phyloP scores from a whole-genome alignment of 2,329 filamentous ascomycete genomes.

The Fusarium euwallaceae region DNA sequence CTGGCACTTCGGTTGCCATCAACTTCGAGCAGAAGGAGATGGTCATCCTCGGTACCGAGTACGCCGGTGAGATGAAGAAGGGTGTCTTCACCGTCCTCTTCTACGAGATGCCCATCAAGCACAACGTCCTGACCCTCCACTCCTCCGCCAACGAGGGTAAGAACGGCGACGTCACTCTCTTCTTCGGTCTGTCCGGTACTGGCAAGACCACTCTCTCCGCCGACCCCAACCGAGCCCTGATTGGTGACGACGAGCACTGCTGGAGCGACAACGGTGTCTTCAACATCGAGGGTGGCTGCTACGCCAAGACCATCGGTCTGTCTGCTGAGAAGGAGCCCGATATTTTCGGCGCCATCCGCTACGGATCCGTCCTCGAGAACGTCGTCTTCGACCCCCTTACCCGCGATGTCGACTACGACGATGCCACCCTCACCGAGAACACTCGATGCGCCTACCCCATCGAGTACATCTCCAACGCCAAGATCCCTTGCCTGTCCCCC shows the following conservation, averaged over 20 bases:
- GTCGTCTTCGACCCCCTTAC: constrained; percentile 95
- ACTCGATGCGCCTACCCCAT: constrained; percentile 98
- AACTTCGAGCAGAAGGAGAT: constrained; percentile 99
- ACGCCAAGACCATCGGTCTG: constrained; percentile 98
- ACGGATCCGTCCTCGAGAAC: constrained; percentile 98
- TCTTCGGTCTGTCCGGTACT: constrained; percentile 98
- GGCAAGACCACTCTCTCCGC: constrained; percentile 99
- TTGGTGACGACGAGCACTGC: constrained; percentile 99
- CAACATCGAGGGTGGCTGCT: constrained; percentile 99
- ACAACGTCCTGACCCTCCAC: constrained; percentile 98
- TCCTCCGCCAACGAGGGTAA: constrained; percentile 98
- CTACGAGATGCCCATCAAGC: constrained; percentile 99
- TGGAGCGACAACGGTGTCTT: constrained; percentile 97
- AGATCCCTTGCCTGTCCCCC: constrained; percentile 92
- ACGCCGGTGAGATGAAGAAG: constrained; percentile 89
- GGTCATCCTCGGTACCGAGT: constrained; percentile 99
- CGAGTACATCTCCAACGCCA: constrained; percentile 98
- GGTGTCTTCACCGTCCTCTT: constrained; percentile 99
- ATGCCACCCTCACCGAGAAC: constrained; percentile 95
- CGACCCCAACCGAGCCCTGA: constrained; percentile 94
- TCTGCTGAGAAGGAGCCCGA: constrained; percentile 99
- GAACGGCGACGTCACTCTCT: constrained; percentile 95
- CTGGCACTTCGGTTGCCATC: constrained; percentile 95
- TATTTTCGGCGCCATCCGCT: constrained; percentile 95
- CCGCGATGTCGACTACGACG: constrained; percentile 94